Percentiles rank a stretch among this genome's conserved stretches.
Evolutionary conservation across 768 basidiomycete species (phyloP).

Genomic region (Suillus alpinus): DNA sequence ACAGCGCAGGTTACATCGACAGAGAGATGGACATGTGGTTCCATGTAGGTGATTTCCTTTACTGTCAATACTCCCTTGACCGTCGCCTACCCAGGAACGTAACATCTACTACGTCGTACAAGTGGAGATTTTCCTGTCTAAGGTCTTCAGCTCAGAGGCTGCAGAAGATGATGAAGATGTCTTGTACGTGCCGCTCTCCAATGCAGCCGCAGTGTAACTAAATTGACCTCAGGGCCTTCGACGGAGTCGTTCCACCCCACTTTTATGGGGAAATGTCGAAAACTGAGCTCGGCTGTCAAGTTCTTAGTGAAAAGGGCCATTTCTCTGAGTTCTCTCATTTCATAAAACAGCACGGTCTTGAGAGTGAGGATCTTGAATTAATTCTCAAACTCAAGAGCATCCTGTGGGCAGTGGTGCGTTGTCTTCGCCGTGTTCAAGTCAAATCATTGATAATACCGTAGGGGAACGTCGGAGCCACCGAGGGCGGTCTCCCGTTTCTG

Average conservation of each 20-base stretch:
- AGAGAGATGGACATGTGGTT: slow-evolving; percentile 97
- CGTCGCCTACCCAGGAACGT: slow-evolving; percentile 61
- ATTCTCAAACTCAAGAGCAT: slow-evolving; percentile 92
- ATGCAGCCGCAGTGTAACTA: neutral
- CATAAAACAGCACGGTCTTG: slow-evolving; percentile 82
- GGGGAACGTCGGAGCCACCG: slow-evolving; percentile 93
- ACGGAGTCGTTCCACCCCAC: slow-evolving; percentile 87
- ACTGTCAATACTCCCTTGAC: slow-evolving; percentile 7
- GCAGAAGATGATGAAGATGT: slow-evolving; percentile 68
- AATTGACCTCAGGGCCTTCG: slow-evolving; percentile 54
- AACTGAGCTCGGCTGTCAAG: slow-evolving; percentile 91
- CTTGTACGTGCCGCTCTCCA: slow-evolving; percentile 35
- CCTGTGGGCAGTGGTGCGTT: slow-evolving; percentile 91
- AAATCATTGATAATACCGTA: slow-evolving; percentile 28
- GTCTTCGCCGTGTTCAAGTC: neutral
- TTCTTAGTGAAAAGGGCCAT: slow-evolving; percentile 87
- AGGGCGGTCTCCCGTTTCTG: slow-evolving; percentile 89
- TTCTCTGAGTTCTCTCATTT: slow-evolving; percentile 89
- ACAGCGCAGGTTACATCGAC: slow-evolving; percentile 89
- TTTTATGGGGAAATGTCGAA: slow-evolving; percentile 99
- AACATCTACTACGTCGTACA: slow-evolving; percentile 93
- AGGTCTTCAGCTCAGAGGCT: slow-evolving; percentile 58
- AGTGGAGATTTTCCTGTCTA: slow-evolving; percentile 87
- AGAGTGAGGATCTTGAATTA: slow-evolving; percentile 78
- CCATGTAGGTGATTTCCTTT: slow-evolving; percentile 52